Evolutionary conservation across 495 filamentous ascomycete species (phyloP), one percentile per base, ranked within the genome.

Genomic region (Penicillium daleae): DNA sequence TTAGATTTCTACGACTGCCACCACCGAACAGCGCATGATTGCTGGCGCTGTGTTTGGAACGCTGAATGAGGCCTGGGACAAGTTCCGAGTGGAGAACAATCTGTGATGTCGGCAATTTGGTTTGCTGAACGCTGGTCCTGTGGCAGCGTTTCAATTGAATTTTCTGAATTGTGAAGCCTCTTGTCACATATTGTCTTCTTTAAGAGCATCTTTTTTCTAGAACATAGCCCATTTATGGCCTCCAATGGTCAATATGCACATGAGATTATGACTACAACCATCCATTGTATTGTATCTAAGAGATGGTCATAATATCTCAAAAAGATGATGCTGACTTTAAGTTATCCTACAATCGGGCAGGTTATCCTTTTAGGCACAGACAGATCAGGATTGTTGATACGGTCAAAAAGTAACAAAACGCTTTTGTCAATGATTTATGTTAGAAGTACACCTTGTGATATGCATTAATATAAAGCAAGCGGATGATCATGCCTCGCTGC

Each of bases 11-110:
- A 90, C 89, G 69, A 86, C 88, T 61, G 93, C 95, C 31, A 93
- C 86, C n/a, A 98, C 93, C 2, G 96, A 98, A 76, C 91, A 97
- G 62, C 86, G 84, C 46, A 96, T 99, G 89, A 91, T 98, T 73
- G 91, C 92, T 54, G 91, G 86, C 8, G 87, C 89, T 6, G 95
- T 99, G 19, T 99, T 99, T 68, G 90, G 88, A 64, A 90, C 92
- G 17, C 80, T 99, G 72, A 99, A 99, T 71, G 96, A 98, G 76
- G 92, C 93, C 7, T 99, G 95, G 95, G 95, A 99, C 72, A 96
- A 93, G 75, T 99, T 99, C 79, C 95, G 94, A 77, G 80, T 81
- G 60, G 93, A 99, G 70, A 97, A 98, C 75, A 82, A 80, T 56
- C 72, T 82, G 32, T 81, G 65, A 67, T 27, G 17, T 31, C 46